phyloP scores from a whole-genome alignment of 345 rosid species.

The Sonneratia alba region DNA sequence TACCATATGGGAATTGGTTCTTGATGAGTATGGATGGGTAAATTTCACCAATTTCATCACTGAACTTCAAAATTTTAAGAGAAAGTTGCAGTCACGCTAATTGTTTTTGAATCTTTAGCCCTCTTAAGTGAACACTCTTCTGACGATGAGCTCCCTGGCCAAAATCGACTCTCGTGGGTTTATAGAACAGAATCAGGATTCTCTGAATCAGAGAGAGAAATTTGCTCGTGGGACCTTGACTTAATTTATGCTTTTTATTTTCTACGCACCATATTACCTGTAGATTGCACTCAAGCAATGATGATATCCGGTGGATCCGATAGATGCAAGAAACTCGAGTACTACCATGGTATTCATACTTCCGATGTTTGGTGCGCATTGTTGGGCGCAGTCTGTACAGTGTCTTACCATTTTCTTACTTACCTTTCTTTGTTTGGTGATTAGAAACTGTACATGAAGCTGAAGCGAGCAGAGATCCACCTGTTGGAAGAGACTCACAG shows the following conservation, averaged over 20 bases:
- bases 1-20: background rate
- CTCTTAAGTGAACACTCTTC: background rate
- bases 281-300: background rate
- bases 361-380: background rate
- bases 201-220: background rate
- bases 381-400: background rate
- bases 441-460: no score
- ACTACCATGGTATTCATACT: background rate
- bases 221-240: background rate
- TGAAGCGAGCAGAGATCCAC: no score
- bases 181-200: background rate
- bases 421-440: no score
- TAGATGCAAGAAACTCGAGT: background rate
- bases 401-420: no score
- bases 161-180: background rate
- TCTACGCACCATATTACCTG: background rate
- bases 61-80: background rate
- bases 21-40: background rate
- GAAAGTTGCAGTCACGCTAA: background rate
- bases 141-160: background rate
- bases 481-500: background rate
- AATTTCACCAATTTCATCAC: background rate
- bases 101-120: background rate
- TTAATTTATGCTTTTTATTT: background rate
- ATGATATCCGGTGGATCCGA: background rate